Percentiles rank a stretch among this genome's conserved stretches.
Evolutionary conservation across 495 filamentous ascomycete genomes (phyloP).

Genomic region (Penicillium taxi): DNA sequence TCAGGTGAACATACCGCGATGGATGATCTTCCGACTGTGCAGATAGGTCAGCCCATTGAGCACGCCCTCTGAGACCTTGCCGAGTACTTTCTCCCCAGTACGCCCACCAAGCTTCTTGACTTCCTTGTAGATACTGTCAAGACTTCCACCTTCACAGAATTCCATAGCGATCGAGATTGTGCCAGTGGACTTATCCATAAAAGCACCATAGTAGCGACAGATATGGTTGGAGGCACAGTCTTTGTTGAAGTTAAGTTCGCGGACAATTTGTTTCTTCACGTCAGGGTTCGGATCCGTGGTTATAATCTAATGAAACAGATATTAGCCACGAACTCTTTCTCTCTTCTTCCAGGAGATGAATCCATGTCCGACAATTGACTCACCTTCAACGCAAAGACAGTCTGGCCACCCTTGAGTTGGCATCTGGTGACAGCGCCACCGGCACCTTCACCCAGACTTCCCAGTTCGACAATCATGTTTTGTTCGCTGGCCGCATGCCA

Average conservation of each 20-base stretch:
- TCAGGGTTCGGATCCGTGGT: constrained; percentile 96
- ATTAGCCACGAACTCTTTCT: no score
- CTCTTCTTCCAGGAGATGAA: no score
- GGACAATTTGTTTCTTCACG: constrained; percentile 94
- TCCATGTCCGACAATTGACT: constrained; percentile 11
- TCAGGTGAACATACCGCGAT: constrained; percentile 51
- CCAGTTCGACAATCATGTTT: constrained; percentile 78
- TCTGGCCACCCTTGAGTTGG: constrained; percentile 81
- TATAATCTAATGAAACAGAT: constrained; percentile 59
- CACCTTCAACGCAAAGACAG: constrained; percentile 94
- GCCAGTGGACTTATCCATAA: constrained; percentile 82
- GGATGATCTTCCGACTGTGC: constrained; percentile 94
- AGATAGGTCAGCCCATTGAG: constrained; percentile 91
- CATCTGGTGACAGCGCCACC: constrained; percentile 92
- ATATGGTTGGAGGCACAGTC: constrained; percentile 90
- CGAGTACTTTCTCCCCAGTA: constrained; percentile 96
- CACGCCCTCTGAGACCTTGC: constrained; percentile 94
- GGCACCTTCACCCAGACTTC: constrained; percentile 88
- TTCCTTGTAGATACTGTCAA: constrained; percentile 94
- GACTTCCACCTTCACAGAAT: constrained; percentile 92
- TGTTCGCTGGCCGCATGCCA: constrained; percentile 89
- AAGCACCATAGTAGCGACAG: constrained; percentile 94
- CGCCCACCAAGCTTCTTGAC: constrained; percentile 90
- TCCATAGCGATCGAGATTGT: constrained; percentile 99
- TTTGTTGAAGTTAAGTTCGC: constrained; percentile 95